Base-by-base conservation (phyloP, 441 rosid species). In the Daphne laureola region DNA sequence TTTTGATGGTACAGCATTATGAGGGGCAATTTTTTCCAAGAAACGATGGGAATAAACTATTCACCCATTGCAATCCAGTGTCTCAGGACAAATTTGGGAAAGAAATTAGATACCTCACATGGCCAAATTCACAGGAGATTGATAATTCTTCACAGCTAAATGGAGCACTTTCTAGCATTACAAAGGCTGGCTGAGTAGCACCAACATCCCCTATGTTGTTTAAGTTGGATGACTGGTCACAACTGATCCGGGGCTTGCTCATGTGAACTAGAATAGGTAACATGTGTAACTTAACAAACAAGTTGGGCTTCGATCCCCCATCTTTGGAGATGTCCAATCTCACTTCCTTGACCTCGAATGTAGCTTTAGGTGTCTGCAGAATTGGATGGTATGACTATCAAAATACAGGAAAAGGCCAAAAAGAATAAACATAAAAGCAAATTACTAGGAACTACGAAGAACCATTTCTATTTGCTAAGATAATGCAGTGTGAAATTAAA, bases 101-200 rank as follows among this genome's bases (percentile, higher is more conserved):
- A 51, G 49, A 16, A 50, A 61, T 64, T 67, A 45, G 15, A 42
- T 81, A 93, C 99, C 97, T 85, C 57, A 83, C 76, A 79, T 85
- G 96, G 58, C 86, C 91, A 67, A 90, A 93, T 78, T 93, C 94
- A 55, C 86, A 81, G 41, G 86, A 80, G 52, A 93, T 79, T 59
- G 84, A 80, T 65, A 93, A 47, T 53, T 87, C 91, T 68, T 90
- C 94, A 59, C 97, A 90, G 78, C 35, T 64, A 63, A 87, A 79
- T 67, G 85, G 71, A 67, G 91, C 83, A 70, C 81, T 68, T 64
- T 87, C 96, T 51, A 64, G 54, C 48, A 66, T 27, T 65, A 69
- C 70, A 65, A 64, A 70, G 40, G 82, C 59, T 16, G 73, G 43
- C 69, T 82, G 89, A 49, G 62, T 54, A 25, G 73, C 63, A 73